phyloP scores from a whole-genome alignment of 228 moss, liverwort and hornwort species.

The Sphagnum magellanicum region DNA sequence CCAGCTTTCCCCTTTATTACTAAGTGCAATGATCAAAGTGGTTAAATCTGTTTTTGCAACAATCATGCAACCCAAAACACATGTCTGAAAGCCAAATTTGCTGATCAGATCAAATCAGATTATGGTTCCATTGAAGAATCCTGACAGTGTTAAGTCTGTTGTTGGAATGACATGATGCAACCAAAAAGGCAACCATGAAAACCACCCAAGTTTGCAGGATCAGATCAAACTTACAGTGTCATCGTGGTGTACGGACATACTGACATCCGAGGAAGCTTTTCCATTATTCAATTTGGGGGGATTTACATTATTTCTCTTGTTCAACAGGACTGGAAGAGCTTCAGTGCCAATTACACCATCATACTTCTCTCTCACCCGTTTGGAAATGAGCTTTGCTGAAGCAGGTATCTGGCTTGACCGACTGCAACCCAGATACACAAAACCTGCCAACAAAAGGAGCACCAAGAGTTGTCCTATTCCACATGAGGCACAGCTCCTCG shows the following conservation, averaged over 20 bases:
- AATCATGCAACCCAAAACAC: too few relatives aligned
- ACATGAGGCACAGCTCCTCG: conserved; percentile 58
- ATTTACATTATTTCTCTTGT: conserved; percentile 11
- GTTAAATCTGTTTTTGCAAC: too few relatives aligned
- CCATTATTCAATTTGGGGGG: conserved; percentile 17
- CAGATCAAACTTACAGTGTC: conserved; percentile 7
- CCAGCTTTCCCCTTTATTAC: too few relatives aligned
- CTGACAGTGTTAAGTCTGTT: too few relatives aligned
- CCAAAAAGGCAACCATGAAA: too few relatives aligned
- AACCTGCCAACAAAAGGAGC: conserved; percentile 51
- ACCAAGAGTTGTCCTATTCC: conserved; percentile 70
- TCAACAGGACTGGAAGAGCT: conserved; percentile 32
- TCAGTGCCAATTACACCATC: conserved; percentile 32
- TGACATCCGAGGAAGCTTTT: conserved; percentile 12
- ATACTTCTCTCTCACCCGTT: conserved; percentile 7
- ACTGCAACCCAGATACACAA: conserved; percentile 55
- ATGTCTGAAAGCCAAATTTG: too few relatives aligned
- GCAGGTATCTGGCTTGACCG: conserved; percentile 7
- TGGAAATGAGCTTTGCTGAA: too few relatives aligned
- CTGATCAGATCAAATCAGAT: too few relatives aligned
- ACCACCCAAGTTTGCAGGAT: background rate
- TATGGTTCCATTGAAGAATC: too few relatives aligned
- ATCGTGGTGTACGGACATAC: background rate
- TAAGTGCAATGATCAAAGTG: too few relatives aligned
- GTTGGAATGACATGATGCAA: too few relatives aligned